phyloP scores from a whole-genome alignment of 257 asterid species.

The Lycium ferocissimum region DNA sequence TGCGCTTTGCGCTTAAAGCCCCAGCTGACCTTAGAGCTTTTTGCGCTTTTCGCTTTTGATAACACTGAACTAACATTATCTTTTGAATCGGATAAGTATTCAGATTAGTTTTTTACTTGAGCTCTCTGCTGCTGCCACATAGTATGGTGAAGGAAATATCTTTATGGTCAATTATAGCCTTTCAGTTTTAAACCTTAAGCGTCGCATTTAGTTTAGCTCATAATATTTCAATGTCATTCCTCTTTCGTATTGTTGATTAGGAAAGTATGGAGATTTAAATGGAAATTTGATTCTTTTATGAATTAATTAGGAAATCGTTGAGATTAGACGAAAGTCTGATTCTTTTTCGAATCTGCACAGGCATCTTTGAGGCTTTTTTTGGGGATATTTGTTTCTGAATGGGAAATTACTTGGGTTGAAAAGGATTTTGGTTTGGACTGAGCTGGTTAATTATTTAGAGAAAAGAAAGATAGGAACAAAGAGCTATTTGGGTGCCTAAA shows the following conservation, averaged over 20 bases:
- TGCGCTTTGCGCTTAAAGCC: no score
- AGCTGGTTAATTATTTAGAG: neutral
- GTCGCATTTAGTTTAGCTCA: neutral
- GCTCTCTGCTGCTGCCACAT: neutral
- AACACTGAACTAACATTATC: neutral
- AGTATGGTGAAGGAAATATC: conserved; percentile 1
- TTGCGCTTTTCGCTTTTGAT: no score
- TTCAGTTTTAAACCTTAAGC: conserved; percentile 15
- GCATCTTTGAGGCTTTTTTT: neutral
- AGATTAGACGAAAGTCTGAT: neutral
- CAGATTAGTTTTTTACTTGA: neutral
- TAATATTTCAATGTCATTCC: conserved; percentile 3
- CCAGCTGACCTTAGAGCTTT: no score
- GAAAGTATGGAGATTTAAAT: neutral
- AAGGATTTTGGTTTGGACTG: conserved; percentile 2
- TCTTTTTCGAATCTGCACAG: neutral
- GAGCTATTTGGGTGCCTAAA: neutral
- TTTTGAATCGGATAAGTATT: neutral
- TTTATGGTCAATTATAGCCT: neutral
- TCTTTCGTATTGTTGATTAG: conserved; percentile 15
- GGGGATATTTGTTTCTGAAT: neutral
- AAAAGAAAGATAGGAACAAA: neutral
- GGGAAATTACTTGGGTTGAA: neutral
- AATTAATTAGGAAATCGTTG: neutral
- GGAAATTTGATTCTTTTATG: neutral